phyloP scores from a whole-genome alignment of 768 basidiomycete species.

The Cystobasidium tubakii region DNA sequence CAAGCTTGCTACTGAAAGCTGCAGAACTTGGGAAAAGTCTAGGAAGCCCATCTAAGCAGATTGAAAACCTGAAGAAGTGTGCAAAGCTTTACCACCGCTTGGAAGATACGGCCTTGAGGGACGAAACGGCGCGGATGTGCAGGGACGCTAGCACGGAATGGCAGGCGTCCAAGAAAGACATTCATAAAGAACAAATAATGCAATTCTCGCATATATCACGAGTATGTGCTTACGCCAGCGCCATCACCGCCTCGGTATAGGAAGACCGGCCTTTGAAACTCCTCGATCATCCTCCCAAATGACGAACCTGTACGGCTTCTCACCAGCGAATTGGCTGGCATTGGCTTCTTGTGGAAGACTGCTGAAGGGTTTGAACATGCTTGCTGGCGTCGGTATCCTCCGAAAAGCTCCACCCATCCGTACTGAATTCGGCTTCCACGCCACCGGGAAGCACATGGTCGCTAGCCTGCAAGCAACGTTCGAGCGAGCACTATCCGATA shows the following conservation, averaged over 20 bases:
- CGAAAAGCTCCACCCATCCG: too few relatives aligned
- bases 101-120: neutral
- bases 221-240: slow-evolving; percentile 3
- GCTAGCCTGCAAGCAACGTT: neutral
- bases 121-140: neutral
- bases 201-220: neutral
- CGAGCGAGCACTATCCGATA: neutral
- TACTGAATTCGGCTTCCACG: neutral
- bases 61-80: neutral
- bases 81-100: slow-evolving; percentile 9
- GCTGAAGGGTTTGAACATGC: too few relatives aligned
- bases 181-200: neutral
- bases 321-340: too few relatives aligned
- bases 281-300: neutral
- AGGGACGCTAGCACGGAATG: neutral
- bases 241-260: neutral
- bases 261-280: neutral
- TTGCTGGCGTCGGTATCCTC: too few relatives aligned
- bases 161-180: neutral
- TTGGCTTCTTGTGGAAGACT: too few relatives aligned
- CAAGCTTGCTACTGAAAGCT: neutral
- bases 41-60: neutral
- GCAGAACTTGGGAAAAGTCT: neutral
- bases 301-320: too few relatives aligned
- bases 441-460: slow-evolving; percentile 10